Base-by-base conservation (phyloP, 306 rosid species). In the Arachis stenosperma region DNA sequence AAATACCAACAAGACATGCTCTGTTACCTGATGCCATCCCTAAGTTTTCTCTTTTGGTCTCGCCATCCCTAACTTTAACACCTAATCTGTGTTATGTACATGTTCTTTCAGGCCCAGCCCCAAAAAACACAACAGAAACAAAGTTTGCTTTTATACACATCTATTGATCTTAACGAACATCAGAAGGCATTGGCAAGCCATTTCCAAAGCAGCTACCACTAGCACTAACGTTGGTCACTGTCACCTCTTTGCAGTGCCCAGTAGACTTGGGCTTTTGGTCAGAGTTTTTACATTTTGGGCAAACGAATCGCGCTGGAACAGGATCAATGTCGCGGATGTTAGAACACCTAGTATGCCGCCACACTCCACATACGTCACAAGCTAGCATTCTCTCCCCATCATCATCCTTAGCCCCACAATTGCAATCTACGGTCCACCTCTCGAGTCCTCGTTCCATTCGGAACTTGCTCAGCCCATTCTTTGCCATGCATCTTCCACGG, bases 301-400 rank as follows among this genome's bases (percentile, higher is more conserved):
- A 94, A 52, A 94, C 87, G 79, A 86, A 94, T 44, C 74, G 86
- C 1, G 85, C 85, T 8, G 98, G 97, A 33, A 91, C 96, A 0
- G 84, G 75, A 55, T 88, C 91, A 0, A 82, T 75, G 74, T 91
- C 96, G 3, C n/a, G 81, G 56, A 91, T 94, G 52, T 82, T 92
- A 13, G 91, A 88, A 65, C 98, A 94, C 64, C 97, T 73, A 0
- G 97, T 94, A 83, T 94, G 98, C 61, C 81, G 86, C 98, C 97
- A 94, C 55, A 91, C 97, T 9, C 91, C 84, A 79, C 98, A 94
- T 5, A 66, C 11, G 73, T 94, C 98, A 48, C 98, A 94, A 10
- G 97, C 96, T 84, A 91, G 47, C 98, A 94, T 94, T 78, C 97
- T 86, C 86, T 94, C 98, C 36, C 98, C 98, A 55, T 94, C 98